A percentile compares a stretch with the other conserved stretches of the same genome.
phyloP scores from a whole-genome alignment of 805 yeast genomes.

The Yarrowia divulgata region DNA sequence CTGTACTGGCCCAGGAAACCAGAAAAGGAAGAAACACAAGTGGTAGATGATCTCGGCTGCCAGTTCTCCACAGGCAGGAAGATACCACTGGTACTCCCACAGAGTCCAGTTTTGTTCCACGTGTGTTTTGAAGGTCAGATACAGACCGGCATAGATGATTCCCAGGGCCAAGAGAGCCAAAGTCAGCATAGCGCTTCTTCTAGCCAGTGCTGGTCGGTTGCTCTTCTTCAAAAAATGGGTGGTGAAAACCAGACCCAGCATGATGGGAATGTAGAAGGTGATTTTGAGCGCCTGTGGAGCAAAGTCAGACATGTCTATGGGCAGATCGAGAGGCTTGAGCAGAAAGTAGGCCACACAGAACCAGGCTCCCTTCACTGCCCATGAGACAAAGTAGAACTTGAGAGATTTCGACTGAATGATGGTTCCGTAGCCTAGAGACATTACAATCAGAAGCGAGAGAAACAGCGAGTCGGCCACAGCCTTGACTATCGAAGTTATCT shows the following conservation, averaged over 20 bases:
- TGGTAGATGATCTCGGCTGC: slow-evolving; percentile 13
- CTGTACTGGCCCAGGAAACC: background rate
- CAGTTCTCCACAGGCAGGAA: slow-evolving; percentile 24
- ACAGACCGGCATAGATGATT: background rate
- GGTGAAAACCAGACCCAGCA: slow-evolving; percentile 3
- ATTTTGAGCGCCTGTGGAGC: slow-evolving; percentile 11
- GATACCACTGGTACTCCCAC: slow-evolving; percentile 3
- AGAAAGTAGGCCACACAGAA: slow-evolving; percentile 12
- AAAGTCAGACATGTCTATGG: slow-evolving; percentile 18
- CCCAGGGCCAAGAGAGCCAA: background rate
- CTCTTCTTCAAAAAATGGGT: background rate
- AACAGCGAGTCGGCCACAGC: slow-evolving; percentile 13
- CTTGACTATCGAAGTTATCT: background rate
- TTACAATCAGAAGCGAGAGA: slow-evolving; percentile 11
- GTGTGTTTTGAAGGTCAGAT: background rate
- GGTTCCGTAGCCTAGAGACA: slow-evolving; percentile 14
- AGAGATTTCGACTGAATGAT: slow-evolving; percentile 11
- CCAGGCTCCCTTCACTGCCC: slow-evolving; percentile 17
- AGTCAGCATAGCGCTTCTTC: slow-evolving; percentile 9
- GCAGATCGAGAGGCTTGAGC: slow-evolving; percentile 12
- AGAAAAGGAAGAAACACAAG: background rate
- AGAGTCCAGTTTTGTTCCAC: slow-evolving; percentile 6
- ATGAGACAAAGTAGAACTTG: slow-evolving; percentile 13
- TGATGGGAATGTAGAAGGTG: slow-evolving; percentile 29
- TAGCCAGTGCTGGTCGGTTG: background rate